phyloP scores from a whole-genome alignment of 352 stramenopile species.

The Phytophthora brassicae region DNA sequence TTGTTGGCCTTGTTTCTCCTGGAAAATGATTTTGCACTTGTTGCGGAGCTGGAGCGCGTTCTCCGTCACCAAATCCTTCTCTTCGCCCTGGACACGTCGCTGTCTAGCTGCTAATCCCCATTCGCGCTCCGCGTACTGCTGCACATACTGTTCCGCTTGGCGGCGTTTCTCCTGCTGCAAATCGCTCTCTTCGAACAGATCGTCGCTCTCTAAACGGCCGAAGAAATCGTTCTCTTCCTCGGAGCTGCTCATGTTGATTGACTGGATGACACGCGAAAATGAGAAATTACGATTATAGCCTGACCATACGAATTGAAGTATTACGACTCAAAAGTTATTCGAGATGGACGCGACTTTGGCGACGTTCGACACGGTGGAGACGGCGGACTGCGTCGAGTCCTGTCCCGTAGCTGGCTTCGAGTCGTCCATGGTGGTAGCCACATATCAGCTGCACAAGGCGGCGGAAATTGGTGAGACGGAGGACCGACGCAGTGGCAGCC shows the following conservation, averaged over 20 bases:
- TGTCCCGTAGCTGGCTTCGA: conserved; percentile 67
- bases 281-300: conserved; percentile 15
- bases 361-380: conserved; percentile 77
- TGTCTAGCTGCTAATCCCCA: conserved; percentile 46
- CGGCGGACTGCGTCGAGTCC: conserved; percentile 83
- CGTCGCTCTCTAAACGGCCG: conserved; percentile 37
- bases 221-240: conserved; percentile 47
- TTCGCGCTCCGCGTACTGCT: conserved; percentile 39
- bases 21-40: conserved; percentile 34
- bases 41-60: conserved; percentile 30
- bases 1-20: conserved; percentile 59
- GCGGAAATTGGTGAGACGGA: conserved; percentile 13
- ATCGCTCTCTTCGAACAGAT: conserved; percentile 43
- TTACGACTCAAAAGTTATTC: not conserved
- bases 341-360: conserved; percentile 47
- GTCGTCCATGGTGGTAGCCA: conserved; percentile 68
- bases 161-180: conserved; percentile 38
- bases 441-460: conserved; percentile 83
- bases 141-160: conserved; percentile 35
- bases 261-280: conserved; percentile 18
- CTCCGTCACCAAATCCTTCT: conserved; percentile 38
- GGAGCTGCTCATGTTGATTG: conserved; percentile 30
- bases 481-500: conserved; percentile 59
- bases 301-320: conserved; percentile 15
- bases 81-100: conserved; percentile 21